These are phyloP conservation scores for Irineochytrium annulatum DNA, from an alignment of 192 early-diverging fungal species.

Conservation along the genomic window DNA sequence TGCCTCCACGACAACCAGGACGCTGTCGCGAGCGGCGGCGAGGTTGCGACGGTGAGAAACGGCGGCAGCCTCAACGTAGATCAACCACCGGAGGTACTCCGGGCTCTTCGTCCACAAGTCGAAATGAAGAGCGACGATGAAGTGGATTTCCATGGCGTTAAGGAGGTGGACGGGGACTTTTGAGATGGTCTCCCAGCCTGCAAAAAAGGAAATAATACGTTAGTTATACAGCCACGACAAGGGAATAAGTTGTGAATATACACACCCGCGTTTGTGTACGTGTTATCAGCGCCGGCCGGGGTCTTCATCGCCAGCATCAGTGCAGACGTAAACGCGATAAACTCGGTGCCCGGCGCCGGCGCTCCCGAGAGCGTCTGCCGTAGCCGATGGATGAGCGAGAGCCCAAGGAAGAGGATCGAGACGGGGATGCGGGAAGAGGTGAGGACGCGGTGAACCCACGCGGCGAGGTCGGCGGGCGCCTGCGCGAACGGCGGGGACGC, in stretches of 20 bases:
- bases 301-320: constrained; percentile 27
- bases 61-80: not conserved
- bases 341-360: not conserved
- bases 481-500: not conserved
- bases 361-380: not conserved
- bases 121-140: constrained; percentile 10
- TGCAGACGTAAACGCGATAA: constrained; percentile 2
- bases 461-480: not conserved
- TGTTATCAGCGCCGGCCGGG: constrained; percentile 19
- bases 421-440: not conserved
- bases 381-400: not conserved
- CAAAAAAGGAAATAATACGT: not conserved
- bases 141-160: constrained; percentile 6
- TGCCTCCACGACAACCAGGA: too few relatives aligned
- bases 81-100: constrained; percentile 1
- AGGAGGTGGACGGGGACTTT: constrained; percentile 2
- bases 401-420: not conserved
- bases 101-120: constrained; percentile 6
- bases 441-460: not conserved
- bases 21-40: too few relatives aligned
- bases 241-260: not conserved
- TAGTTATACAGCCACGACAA: not conserved
- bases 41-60: constrained; percentile 1
- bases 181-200: constrained; percentile 13
- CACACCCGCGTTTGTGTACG: constrained; percentile 17